Evolutionary conservation across 148 eudicot species (phyloP), one percentile per base, ranked within the genome.

Genomic region (Rhododendron ferrugineum): DNA sequence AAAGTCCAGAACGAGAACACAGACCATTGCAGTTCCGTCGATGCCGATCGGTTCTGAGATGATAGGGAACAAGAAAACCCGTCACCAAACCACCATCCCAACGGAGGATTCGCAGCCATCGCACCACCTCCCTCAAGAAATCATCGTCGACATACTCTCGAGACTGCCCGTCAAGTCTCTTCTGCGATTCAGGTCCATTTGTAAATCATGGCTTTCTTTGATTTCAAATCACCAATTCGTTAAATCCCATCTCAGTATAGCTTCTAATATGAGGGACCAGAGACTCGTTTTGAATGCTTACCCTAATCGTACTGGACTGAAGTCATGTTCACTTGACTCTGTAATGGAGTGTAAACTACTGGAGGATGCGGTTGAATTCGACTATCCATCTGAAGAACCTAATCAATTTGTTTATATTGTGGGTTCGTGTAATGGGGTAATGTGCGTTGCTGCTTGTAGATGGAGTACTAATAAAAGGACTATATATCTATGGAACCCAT

Each of bases 391-490:
- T 75, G 82, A 88, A 20, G 15, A 30, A 26, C 82, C 66, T 0
- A 4, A 11, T 46, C 64, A 58, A 7, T 82, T 84, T 22, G 75
- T 64, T n/a, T 86, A 84, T 88, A 34, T 92, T 16, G 78, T 84
- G 78, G 92, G 94, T 75, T 91, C 91, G 56, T 87, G 90, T 42
- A 88, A 92, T 82, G 93, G 94, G 20, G 75, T 91, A 54, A 74
- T 92, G 14, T 92, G 91, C 78, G 37, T 89, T 14, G 87, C 88
- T 22, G 79, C 85, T 75, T 42, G 7, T 42, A 0, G 4, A 42
- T 6, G 44, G 44, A 42, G 0, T 42, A 46, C 49, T 46, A 80
- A 83, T 3, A 87, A 82, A 32, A 79, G 58, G 3, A 58, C 87
- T 6, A 18, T 89, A 13, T 75, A 85, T 79, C 4, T 91, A 5